Percentiles rank a stretch among this genome's conserved stretches.
These are phyloP conservation scores for Hygrocybe punicea DNA, from an alignment of 768 basidiomycete genomes.

Conservation along the genomic window DNA sequence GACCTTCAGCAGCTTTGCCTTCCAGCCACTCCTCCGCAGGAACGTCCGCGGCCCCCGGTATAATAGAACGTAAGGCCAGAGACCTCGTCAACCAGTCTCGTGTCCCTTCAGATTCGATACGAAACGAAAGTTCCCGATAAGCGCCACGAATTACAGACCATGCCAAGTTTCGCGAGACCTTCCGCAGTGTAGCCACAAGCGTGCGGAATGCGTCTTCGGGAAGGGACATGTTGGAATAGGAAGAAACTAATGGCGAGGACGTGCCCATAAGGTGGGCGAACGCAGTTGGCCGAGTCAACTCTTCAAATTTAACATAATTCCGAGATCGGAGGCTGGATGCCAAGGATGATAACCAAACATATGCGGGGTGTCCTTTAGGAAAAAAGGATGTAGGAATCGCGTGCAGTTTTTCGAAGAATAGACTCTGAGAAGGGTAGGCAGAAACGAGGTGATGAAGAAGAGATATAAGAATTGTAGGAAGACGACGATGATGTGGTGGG, in stretches of 20 bases:
- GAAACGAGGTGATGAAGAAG: slow-evolving; percentile 57
- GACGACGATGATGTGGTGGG: slow-evolving; percentile 21
- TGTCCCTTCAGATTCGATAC: slow-evolving; percentile 36
- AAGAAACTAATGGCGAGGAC: not conserved
- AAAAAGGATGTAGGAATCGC: slow-evolving; percentile 43
- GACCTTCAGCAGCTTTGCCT: slow-evolving; percentile 39
- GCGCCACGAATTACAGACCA: slow-evolving; percentile 60
- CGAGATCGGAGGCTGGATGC: slow-evolving; percentile 49
- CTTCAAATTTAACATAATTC: slow-evolving; percentile 54
- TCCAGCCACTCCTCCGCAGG: slow-evolving; percentile 53
- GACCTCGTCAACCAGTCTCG: slow-evolving; percentile 47
- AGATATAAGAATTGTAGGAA: slow-evolving; percentile 43
- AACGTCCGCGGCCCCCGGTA: slow-evolving; percentile 25
- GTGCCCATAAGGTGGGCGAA: slow-evolving; percentile 20
- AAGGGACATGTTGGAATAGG: slow-evolving; percentile 15
- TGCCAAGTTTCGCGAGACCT: slow-evolving; percentile 48
- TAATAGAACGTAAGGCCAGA: slow-evolving; percentile 44
- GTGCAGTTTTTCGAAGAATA: slow-evolving; percentile 47
- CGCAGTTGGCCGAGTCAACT: slow-evolving; percentile 35
- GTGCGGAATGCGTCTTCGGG: slow-evolving; percentile 43
- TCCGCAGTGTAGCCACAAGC: slow-evolving; percentile 47
- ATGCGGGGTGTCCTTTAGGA: slow-evolving; percentile 32
- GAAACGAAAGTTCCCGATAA: slow-evolving; percentile 58
- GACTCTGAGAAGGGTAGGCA: slow-evolving; percentile 62
- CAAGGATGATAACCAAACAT: slow-evolving; percentile 52